Percentiles rank a stretch among this genome's conserved stretches.
Evolutionary conservation across 768 basidiomycete genomes (phyloP).

Genomic region (Mycena crocata): DNA sequence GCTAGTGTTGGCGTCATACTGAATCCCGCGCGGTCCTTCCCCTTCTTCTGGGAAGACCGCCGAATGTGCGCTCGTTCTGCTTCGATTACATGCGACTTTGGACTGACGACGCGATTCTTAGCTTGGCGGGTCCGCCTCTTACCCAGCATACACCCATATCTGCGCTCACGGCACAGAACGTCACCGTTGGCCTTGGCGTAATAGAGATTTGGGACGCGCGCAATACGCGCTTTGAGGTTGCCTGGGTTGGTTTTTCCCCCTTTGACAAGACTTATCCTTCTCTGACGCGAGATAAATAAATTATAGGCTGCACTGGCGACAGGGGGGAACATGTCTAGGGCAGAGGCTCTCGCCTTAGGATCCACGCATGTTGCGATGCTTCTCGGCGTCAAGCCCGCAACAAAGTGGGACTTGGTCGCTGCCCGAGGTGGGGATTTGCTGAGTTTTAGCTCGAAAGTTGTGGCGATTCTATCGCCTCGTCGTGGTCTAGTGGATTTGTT

Average conservation of each 20-base stretch:
- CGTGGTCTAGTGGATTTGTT: conserved; percentile 54
- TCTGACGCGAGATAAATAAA: background rate
- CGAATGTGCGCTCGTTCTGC: background rate
- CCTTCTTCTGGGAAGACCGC: background rate
- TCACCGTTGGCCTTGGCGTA: conserved; percentile 77
- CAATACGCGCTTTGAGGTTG: conserved; percentile 82
- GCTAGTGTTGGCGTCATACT: conserved; percentile 61
- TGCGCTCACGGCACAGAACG: conserved; percentile 71
- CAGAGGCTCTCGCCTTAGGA: conserved; percentile 59
- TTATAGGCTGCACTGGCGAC: conserved; percentile 45
- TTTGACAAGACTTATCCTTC: background rate
- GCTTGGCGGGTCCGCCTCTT: conserved; percentile 81
- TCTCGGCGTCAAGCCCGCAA: conserved; percentile 40
- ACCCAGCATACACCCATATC: conserved; percentile 65
- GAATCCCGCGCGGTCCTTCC: conserved; percentile 71
- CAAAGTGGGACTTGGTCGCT: conserved; percentile 21
- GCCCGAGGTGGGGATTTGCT: conserved; percentile 25
- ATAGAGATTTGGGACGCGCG: conserved; percentile 78
- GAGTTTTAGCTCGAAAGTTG: conserved; percentile 55
- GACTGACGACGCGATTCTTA: conserved; percentile 29
- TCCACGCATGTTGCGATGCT: conserved; percentile 58
- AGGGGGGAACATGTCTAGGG: conserved; percentile 49
- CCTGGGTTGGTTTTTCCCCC: conserved; percentile 73
- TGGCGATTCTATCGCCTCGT: conserved; percentile 64
- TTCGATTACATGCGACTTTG: background rate